These are phyloP conservation scores for Wallemia mellicola DNA, from an alignment of 1,284 basidiomycete species.

Conservation along the genomic window DNA sequence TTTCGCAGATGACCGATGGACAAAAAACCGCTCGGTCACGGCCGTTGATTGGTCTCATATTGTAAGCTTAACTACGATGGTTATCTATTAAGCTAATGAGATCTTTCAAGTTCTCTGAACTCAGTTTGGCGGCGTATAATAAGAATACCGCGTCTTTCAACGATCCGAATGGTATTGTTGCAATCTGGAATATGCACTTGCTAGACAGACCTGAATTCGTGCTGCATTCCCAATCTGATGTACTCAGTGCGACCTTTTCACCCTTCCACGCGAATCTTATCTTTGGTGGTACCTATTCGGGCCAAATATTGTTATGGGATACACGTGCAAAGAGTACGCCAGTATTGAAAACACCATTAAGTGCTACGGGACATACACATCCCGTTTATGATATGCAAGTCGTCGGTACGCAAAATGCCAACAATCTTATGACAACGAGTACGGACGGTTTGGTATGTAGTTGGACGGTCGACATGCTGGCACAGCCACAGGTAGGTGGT, in stretches of 20 bases:
- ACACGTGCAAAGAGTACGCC: constrained; percentile 87
- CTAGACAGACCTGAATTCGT: constrained; percentile 86
- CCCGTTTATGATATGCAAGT: constrained; percentile 93
- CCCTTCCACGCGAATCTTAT: constrained; percentile 92
- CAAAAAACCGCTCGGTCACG: constrained; percentile 72
- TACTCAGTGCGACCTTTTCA: constrained; percentile 80
- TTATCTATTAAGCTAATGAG: no score
- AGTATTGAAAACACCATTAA: constrained; percentile 81
- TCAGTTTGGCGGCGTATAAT: constrained; percentile 82
- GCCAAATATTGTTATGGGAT: constrained; percentile 94
- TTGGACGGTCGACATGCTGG: constrained; percentile 95
- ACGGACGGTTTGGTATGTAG: constrained; percentile 90
- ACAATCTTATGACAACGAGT: constrained; percentile 78
- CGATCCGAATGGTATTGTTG: constrained; percentile 84
- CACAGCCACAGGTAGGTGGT: constrained; percentile 53
- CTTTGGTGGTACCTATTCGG: constrained; percentile 91
- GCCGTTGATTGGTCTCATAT: constrained; percentile 93
- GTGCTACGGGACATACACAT: constrained; percentile 82
- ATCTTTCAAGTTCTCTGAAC: constrained; percentile 95
- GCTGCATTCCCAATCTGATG: constrained; percentile 93
- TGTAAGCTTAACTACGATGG: no score
- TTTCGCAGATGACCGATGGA: constrained; percentile 63
- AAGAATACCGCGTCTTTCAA: constrained; percentile 70
- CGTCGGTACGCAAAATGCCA: constrained; percentile 92
- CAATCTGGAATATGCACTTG: constrained; percentile 88